Evolutionary conservation across 1,139 yeast genomes (phyloP), one percentile per base, ranked within the genome.

Genomic region (Geotrichum restrictum): DNA sequence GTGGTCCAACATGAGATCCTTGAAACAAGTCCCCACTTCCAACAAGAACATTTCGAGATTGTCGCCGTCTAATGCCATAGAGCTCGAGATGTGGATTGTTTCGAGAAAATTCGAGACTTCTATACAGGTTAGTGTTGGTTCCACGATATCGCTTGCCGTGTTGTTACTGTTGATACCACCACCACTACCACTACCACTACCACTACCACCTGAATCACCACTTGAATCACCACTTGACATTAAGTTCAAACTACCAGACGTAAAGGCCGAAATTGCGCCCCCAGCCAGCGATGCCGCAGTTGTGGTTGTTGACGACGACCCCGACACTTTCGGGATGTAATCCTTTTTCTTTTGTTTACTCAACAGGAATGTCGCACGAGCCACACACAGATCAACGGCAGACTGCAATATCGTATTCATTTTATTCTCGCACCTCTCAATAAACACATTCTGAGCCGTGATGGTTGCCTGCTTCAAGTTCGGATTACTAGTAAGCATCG

Each of bases 291-390:
- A n/a, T 14, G 64, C 66, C 65, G 63, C n/a, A n/a, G n/a, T n/a
- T n/a, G n/a, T n/a, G 34, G 34, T 31, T 13, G 5, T 14, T 3
- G n/a, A 13, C n/a, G 34, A 3, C 34, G 11, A 14, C n/a, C 34
- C 34, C 5, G 63, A 72, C 60, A 63, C 71, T 67, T 72, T 76
- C 56, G 81, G 76, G 34, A 70, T 59, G 60, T 80, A 84, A 62
- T 84, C 89, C 58, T 77, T 81, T 63, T 76, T 78, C 62, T 81
- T 80, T 64, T 83, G 91, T 59, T 76, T 78, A n/a, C 81, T 72
- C 54, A 85, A 71, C 16, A 79, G 74, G 52, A 71, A 68, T 1
- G 59, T 36, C 6, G 67, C 42, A 45, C 63, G 56, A 22, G 57
- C 46, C 27, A 63, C 50, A 13, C 62, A 58, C 50, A 82, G 62